Evolutionary conservation across 768 basidiomycete species (phyloP), one percentile per base, ranked within the genome.

Genomic region (Tephrocybe rancida): DNA sequence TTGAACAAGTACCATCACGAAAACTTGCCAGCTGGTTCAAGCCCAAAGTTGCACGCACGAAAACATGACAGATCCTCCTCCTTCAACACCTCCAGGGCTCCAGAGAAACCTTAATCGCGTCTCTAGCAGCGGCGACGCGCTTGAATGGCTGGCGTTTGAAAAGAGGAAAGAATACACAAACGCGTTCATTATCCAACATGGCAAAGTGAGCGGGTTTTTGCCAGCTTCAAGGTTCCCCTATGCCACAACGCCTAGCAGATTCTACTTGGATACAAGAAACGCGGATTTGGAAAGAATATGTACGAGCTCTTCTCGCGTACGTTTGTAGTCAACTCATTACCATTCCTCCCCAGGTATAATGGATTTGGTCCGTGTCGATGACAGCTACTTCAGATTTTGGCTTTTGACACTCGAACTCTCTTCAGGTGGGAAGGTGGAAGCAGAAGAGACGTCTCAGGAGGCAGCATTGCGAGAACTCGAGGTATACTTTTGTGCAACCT

Each of bases 381-480:
- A 25, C 32, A 10, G 21, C 3, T 25, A 2, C 4, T 13, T 19
- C 1, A 16, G 32, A 46, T 22, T 18, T 5, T 26, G 34, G 19
- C 30, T 32, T 19, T 48, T 11, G 25, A 44, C 44, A 19, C 29
- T 14, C 5, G 41, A 16, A n/a, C n/a, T n/a, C n/a, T 14, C 42
- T 14, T 16, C 47, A 80, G 79, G 81, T 16, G 93, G 93, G 9
- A 96, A 96, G 68, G 84, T 91, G 8, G 91, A 95, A 52, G 69
- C 77, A 2, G 82, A 80, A 3, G 93, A 96, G 68, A 84, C 86
- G 0, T 70, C 84, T 16, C 59, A 72, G 0, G 70, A 88, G 62
- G 92, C 91, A 9, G 93, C 93, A 3, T 61, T 68, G n/a, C 84
- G 93, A n/a, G 93, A 87, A 64, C 75, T 88, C 26, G 62, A 85